Base-by-base conservation (phyloP, 2,329 filamentous ascomycete species). In the Penicillium polonicum region DNA sequence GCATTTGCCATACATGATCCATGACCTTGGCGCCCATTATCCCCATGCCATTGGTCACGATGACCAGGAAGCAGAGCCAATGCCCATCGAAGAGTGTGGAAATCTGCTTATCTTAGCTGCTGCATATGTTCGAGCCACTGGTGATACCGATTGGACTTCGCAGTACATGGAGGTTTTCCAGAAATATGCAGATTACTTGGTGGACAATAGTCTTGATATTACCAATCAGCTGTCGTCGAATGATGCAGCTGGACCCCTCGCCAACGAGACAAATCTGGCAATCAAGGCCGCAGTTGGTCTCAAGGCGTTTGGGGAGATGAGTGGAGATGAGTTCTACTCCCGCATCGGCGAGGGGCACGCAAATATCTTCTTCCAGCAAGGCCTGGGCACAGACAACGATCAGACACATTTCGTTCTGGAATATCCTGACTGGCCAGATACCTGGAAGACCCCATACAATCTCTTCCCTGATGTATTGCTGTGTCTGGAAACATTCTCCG, bases 241-340 rank as follows among this genome's bases (percentile, higher is more conserved):
- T 56, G 78, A 80, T 58, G 74, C 73, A 21, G 71, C 74, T 4
- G 76, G 76, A 1, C 65, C 69, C 9, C 66, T 75, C 5, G 67
- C 74, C 10, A 80, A 80, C 49, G 74, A 80, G 60, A 81, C 79
- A 7, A 77, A 77, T 53, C 72, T 81, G 3, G 78, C 78, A 5
- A 75, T 80, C 61, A 80, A 80, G 62, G 73, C 78, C 4, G 77
- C 78, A 6, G 73, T 82, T 8, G 79, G 74, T 0, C 70, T 82
- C n/a, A 75, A 74, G 35, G 78, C 79, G 17, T 80, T 76, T 55
- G 76, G 77, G 12, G 62, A 70, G 41, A 61, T 80, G 36, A 74
- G 72, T 19, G 72, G 72, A 2, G 56, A 73, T 17, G 53, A 52
- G 0, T 71, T 72, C 45, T 80, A 79, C 59, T 73, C 74, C 2